Percentiles rank a stretch among this genome's conserved stretches.
phyloP scores from a whole-genome alignment of 2,329 filamentous ascomycete genomes.

The Neonectria coccinea region DNA sequence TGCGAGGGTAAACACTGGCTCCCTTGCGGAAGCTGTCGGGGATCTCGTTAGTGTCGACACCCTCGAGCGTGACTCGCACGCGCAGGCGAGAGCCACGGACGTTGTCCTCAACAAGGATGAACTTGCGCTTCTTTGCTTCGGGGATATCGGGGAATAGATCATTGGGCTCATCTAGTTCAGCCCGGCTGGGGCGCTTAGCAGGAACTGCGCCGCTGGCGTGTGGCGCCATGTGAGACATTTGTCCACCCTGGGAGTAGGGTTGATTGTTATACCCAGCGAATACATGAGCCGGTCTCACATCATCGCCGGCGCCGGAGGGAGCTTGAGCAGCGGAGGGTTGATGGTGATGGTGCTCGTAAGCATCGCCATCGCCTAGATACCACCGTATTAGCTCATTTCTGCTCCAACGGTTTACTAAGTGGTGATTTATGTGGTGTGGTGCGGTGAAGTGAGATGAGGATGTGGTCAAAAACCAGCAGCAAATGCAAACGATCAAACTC shows the following conservation, averaged over 20 bases:
- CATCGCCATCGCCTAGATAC: constrained; percentile 68
- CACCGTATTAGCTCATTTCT: constrained; percentile 47
- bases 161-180: constrained; percentile 70
- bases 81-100: constrained; percentile 84
- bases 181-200: constrained; percentile 52
- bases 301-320: constrained; percentile 63
- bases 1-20: constrained; percentile 90
- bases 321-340: constrained; percentile 68
- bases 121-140: constrained; percentile 92
- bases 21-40: constrained; percentile 93
- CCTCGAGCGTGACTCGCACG: constrained; percentile 92
- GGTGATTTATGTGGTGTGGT: constrained; percentile 20
- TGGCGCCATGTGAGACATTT: constrained; percentile 72
- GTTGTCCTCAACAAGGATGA: constrained; percentile 93
- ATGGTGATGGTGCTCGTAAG: constrained; percentile 76
- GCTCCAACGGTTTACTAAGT: constrained; percentile 30
- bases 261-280: constrained; percentile 78
- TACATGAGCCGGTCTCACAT: constrained; percentile 79
- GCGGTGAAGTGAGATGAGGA: constrained; percentile 13
- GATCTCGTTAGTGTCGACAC: constrained; percentile 94
- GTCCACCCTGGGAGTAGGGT: constrained; percentile 63
- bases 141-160: constrained; percentile 89
- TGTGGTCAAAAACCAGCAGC: constrained; percentile 25
- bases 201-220: constrained; percentile 52
- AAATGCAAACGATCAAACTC: constrained; percentile 27